Percentiles rank a stretch among this genome's conserved stretches.
phyloP scores from a whole-genome alignment of 306 rosid genomes.

The Malus sieversii region DNA sequence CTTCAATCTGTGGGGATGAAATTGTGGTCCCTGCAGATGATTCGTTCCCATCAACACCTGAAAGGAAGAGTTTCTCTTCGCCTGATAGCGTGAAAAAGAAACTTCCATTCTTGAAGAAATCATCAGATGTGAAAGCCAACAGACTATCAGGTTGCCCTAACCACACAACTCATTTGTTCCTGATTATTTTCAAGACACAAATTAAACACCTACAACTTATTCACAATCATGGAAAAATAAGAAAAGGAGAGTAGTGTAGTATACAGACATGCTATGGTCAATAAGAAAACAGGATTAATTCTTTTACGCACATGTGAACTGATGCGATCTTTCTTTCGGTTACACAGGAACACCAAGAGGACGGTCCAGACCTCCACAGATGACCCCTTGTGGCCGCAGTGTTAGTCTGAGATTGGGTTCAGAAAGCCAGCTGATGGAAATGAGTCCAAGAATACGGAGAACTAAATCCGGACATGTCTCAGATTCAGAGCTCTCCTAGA shows the following conservation, averaged over 20 bases:
- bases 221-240: too few relatives aligned
- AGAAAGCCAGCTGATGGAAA: slow-evolving; percentile 26
- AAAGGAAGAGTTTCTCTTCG: slow-evolving; percentile 35
- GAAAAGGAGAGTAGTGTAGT: neutral
- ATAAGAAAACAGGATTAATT: neutral
- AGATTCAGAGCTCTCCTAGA: slow-evolving; percentile 72
- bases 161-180: neutral
- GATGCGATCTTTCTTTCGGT: slow-evolving; percentile 9
- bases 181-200: neutral
- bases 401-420: slow-evolving; percentile 29
- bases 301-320: neutral
- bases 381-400: slow-evolving; percentile 29
- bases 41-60: slow-evolving; percentile 32
- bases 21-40: slow-evolving; percentile 45
- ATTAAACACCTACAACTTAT: neutral
- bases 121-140: slow-evolving; percentile 34
- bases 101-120: slow-evolving; percentile 26
- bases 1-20: slow-evolving; percentile 72
- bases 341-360: slow-evolving; percentile 53
- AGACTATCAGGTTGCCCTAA: slow-evolving; percentile 42
- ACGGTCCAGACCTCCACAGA: slow-evolving; percentile 68
- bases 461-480: slow-evolving; percentile 71
- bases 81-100: slow-evolving; percentile 34
- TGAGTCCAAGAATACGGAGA: slow-evolving; percentile 59
- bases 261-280: neutral